A percentile compares a stretch with the other conserved stretches of the same genome.
These are phyloP conservation scores for Austroboletus festivus DNA, from an alignment of 768 basidiomycete genomes.

Conservation along the genomic window DNA sequence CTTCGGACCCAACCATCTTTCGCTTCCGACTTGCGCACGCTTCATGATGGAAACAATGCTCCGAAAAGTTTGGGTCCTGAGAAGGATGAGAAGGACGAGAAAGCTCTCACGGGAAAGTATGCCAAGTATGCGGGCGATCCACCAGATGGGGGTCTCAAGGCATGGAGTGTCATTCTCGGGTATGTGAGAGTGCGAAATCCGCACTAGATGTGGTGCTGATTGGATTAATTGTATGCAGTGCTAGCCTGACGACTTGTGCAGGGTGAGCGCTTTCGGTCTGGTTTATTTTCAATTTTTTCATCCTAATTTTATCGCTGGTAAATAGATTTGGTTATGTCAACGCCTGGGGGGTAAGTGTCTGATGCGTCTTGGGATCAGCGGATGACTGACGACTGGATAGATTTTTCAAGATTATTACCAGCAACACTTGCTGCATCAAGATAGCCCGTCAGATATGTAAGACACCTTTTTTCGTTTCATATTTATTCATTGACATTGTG, in stretches of 20 bases:
- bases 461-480: constrained; percentile 8
- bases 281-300: not conserved
- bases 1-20: not conserved
- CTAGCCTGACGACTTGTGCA: constrained; percentile 34
- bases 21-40: constrained; percentile 4
- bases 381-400: constrained; percentile 31
- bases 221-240: constrained; percentile 7
- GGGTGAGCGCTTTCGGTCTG: constrained; percentile 31
- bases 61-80: constrained; percentile 3
- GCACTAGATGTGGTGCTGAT: not conserved
- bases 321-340: constrained; percentile 66
- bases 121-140: constrained; percentile 19
- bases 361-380: not conserved
- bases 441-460: constrained; percentile 64
- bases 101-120: constrained; percentile 10
- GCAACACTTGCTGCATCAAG: constrained; percentile 44
- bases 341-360: constrained; percentile 63
- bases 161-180: constrained; percentile 31
- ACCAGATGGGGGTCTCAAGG: constrained; percentile 31
- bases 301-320: not conserved
- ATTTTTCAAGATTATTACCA: constrained; percentile 75
- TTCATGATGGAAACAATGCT: constrained; percentile 5
- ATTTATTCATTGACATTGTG: not conserved
- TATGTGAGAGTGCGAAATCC: constrained; percentile 6
- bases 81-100: not conserved